A percentile compares a stretch with the other conserved stretches of the same genome.
Conservation (phyloP, 345 rosid species). For the Psidium guajava region DNA sequence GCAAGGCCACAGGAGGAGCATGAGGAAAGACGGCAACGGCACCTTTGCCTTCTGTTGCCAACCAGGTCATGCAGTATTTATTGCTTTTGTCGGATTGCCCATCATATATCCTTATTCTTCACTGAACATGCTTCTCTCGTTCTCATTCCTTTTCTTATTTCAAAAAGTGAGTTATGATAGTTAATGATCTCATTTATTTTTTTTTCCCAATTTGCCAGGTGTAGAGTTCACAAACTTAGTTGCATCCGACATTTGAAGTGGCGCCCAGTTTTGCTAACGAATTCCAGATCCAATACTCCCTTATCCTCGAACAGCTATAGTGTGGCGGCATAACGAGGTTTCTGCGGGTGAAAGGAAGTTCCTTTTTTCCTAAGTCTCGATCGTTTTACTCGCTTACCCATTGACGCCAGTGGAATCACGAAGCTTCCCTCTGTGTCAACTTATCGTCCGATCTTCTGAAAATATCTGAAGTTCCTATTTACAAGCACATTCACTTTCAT, state of each 20-base stretch:
- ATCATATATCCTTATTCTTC: not conserved
- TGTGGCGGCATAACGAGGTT: not conserved
- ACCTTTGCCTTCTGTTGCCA: not conserved
- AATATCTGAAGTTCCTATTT: conserved; percentile 1
- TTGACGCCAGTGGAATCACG: conserved; percentile 35
- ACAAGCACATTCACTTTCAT: not conserved
- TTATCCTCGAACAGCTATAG: not conserved
- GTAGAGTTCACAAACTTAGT: conserved; percentile 28
- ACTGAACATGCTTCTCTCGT: not conserved
- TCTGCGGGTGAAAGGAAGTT: not conserved
- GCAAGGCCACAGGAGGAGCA: conserved; percentile 49
- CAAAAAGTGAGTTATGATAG: not conserved
- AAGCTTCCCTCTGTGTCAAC: conserved; percentile 27
- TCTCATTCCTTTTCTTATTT: not conserved
- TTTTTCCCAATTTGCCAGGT: conserved; percentile 33
- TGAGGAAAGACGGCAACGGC: conserved; percentile 7
- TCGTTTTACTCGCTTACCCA: conserved; percentile 6
- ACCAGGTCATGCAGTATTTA: not conserved
- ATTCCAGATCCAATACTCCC: not conserved
- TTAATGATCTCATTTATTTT: not conserved
- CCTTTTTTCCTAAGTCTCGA: not conserved
- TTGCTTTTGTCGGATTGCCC: not conserved
- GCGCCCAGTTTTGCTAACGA: not conserved
- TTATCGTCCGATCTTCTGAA: conserved; percentile 14
- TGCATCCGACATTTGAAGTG: conserved; percentile 14